These are phyloP conservation scores for Lunasporangiospora selenospora DNA, from an alignment of 192 early-diverging fungal genomes.

Conservation along the genomic window DNA sequence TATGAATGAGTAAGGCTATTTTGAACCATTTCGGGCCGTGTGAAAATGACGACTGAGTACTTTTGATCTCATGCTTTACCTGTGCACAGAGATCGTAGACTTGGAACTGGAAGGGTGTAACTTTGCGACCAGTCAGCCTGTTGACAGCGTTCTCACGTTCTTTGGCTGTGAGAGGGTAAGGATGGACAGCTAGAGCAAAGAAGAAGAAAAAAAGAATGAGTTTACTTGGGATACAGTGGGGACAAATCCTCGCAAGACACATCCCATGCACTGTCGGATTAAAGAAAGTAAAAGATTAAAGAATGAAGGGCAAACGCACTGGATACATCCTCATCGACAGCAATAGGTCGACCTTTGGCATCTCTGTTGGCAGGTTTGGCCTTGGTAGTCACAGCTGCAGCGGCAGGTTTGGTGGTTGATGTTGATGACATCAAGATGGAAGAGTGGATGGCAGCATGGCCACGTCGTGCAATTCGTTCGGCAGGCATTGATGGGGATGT, in stretches of 20 bases:
- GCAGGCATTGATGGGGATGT: background rate
- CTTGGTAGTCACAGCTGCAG: background rate
- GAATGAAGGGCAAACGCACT: slow-evolving; percentile 3
- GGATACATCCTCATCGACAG: slow-evolving; percentile 24
- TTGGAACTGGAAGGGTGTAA: slow-evolving; percentile 76
- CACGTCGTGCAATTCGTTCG: too few species aligned
- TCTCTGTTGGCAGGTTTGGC: background rate
- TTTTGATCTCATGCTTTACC: slow-evolving; percentile 27
- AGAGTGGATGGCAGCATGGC: background rate
- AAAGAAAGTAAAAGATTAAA: too few species aligned
- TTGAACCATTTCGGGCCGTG: background rate
- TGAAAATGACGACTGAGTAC: background rate
- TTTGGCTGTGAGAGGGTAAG: slow-evolving; percentile 53
- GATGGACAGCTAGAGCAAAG: slow-evolving; percentile 13
- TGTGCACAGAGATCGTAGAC: slow-evolving; percentile 75
- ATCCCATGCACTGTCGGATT: too few species aligned
- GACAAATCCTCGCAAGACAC: too few species aligned
- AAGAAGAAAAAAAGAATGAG: background rate
- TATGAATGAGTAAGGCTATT: too few species aligned
- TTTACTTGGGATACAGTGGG: too few species aligned
- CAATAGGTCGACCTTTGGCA: background rate
- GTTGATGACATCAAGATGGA: background rate
- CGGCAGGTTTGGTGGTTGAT: slow-evolving; percentile 14
- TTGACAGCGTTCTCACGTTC: slow-evolving; percentile 60
- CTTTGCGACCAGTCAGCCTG: slow-evolving; percentile 57